Conservation (phyloP, 768 basidiomycete species). For the Suillus americanus region DNA sequence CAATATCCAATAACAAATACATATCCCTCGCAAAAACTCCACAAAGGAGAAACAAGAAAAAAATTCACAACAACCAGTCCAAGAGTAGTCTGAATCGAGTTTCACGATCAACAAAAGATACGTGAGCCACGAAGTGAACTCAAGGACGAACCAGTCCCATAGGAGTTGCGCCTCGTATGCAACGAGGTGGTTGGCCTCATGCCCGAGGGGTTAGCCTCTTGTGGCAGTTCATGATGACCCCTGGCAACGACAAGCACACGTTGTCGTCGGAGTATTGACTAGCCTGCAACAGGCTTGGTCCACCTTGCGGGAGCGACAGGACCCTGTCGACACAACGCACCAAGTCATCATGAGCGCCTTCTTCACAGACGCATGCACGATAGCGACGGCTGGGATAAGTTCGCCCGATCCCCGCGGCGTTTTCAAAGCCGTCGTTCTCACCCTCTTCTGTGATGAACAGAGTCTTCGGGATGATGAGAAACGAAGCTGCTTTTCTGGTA, state of each 20-base stretch:
- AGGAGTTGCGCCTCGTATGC: neutral
- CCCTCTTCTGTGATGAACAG: neutral
- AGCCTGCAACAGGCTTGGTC: neutral
- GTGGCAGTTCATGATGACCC: neutral
- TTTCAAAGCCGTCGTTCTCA: neutral
- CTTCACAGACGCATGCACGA: neutral
- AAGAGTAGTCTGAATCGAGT: neutral
- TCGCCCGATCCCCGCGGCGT: neutral
- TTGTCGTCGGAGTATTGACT: neutral
- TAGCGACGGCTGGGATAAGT: neutral
- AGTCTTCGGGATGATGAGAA: neutral
- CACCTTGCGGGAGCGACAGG: neutral
- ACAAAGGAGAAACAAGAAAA: neutral
- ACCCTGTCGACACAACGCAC: neutral
- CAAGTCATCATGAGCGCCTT: neutral
- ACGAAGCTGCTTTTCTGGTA: neutral
- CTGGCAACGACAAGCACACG: neutral
- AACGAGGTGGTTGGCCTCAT: neutral
- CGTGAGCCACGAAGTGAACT: neutral
- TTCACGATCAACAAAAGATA: neutral
- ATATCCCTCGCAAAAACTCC: neutral
- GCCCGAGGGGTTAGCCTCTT: neutral
- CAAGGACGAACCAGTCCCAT: neutral
- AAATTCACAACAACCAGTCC: neutral
- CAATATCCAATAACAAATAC: neutral